These are phyloP conservation scores for Pestalotiopsis fici DNA, from an alignment of 2,329 filamentous ascomycete species.

Conservation along the genomic window DNA sequence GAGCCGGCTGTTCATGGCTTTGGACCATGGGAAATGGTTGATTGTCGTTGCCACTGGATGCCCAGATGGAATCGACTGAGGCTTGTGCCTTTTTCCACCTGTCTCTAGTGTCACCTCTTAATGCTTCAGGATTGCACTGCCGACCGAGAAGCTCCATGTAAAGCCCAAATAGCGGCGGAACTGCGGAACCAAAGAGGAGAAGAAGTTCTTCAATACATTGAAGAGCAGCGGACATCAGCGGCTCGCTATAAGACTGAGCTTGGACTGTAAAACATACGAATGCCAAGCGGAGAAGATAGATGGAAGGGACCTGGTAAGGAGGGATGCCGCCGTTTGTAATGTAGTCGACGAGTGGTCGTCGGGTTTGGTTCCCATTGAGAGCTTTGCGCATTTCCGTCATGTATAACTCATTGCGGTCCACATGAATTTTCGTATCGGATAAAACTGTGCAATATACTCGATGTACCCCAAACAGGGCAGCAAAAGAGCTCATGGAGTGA, in stretches of 20 bases:
- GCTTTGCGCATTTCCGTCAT: conserved; percentile 14
- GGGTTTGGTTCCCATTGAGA: conserved; percentile 11
- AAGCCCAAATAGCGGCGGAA: conserved; percentile 17
- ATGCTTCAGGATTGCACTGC: conserved; percentile 3
- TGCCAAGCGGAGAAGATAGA: conserved; percentile 18
- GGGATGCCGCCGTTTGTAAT: conserved; percentile 17
- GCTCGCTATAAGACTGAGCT: conserved; percentile 8
- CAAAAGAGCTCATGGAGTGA: conserved; percentile 22
- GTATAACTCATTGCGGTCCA: conserved; percentile 12
- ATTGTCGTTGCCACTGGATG: not conserved
- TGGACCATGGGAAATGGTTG: not conserved
- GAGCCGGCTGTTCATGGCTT: not conserved
- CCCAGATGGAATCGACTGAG: conserved; percentile 17
- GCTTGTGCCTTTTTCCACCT: conserved; percentile 15
- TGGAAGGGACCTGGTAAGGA: conserved; percentile 16
- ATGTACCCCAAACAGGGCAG: conserved; percentile 18
- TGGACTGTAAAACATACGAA: conserved; percentile 15
- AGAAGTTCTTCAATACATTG: conserved; percentile 19
- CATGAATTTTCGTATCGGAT: not conserved
- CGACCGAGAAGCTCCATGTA: conserved; percentile 18
- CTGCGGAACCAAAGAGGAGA: conserved; percentile 17
- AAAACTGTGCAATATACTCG: conserved; percentile 14
- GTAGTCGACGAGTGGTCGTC: conserved; percentile 10
- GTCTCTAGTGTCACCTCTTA: conserved; percentile 12
- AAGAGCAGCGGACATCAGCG: conserved; percentile 11